These are phyloP conservation scores for Dipteronia dyeriana DNA, from an alignment of 345 rosid genomes.

Conservation along the genomic window DNA sequence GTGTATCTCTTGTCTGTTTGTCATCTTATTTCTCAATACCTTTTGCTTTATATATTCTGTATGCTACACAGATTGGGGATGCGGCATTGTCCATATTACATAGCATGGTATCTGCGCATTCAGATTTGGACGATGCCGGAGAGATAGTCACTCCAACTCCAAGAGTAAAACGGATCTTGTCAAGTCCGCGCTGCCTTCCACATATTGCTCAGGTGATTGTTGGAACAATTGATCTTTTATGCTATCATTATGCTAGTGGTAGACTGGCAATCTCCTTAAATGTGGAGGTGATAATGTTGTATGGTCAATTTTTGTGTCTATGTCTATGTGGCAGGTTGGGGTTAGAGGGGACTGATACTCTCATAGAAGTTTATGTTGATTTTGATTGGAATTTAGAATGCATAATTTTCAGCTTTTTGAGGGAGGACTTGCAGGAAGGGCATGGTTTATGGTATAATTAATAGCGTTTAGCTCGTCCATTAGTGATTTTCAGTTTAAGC, in stretches of 20 bases:
- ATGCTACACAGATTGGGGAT: constrained; percentile 73
- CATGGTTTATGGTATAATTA: background rate
- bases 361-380: background rate
- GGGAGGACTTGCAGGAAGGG: background rate
- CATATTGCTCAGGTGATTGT: constrained; percentile 90
- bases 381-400: constrained; percentile 11
- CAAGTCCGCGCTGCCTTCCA: constrained; percentile 97
- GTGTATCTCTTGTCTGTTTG: background rate
- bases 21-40: constrained; percentile 12
- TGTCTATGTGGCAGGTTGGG: background rate
- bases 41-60: constrained; percentile 25
- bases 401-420: background rate
- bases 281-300: background rate
- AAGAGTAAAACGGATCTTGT: constrained; percentile 87
- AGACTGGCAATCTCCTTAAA: background rate
- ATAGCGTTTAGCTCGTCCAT: background rate
- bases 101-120: constrained; percentile 98
- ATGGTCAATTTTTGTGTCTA: background rate
- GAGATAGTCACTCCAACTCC: constrained; percentile 99
- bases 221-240: background rate
- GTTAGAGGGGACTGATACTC: background rate
- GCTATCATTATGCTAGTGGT: constrained; percentile 1
- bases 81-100: constrained; percentile 90
- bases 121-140: constrained; percentile 99
- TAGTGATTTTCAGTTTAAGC: background rate